A percentile compares a stretch with the other conserved stretches of the same genome.
Conservation (phyloP, 805 yeast species). For the Hanseniaspora guilliermondii region DNA sequence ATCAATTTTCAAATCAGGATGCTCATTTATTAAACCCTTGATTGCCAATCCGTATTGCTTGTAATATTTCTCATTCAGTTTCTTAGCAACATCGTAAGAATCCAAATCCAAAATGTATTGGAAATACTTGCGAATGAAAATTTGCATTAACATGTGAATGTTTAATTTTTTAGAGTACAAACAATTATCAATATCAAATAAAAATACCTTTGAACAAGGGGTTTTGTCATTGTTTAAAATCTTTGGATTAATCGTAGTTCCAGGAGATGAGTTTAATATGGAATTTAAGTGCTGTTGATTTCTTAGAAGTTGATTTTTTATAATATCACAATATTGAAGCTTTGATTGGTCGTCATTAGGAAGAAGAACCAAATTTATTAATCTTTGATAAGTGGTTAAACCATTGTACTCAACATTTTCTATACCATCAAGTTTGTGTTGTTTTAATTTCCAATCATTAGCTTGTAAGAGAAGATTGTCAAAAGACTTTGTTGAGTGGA, state of each 20-base stretch:
- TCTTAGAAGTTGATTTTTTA: constrained; percentile 21
- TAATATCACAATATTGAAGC: constrained; percentile 16
- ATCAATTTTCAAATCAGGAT: constrained; percentile 42
- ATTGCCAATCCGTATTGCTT: constrained; percentile 82
- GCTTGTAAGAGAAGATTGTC: constrained; percentile 1
- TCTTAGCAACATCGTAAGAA: constrained; percentile 56
- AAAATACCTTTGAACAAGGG: constrained; percentile 37
- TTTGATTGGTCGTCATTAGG: background rate
- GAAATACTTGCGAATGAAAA: constrained; percentile 70
- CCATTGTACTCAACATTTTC: constrained; percentile 7
- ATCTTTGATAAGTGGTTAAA: constrained; percentile 12
- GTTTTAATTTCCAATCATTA: constrained; percentile 10
- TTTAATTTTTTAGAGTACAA: constrained; percentile 60
- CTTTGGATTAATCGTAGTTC: constrained; percentile 24
- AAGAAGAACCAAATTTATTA: constrained; percentile 4
- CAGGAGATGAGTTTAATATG: constrained; percentile 28
- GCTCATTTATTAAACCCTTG: constrained; percentile 61
- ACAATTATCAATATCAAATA: constrained; percentile 91
- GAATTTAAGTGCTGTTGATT: constrained; percentile 27
- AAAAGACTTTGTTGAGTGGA: constrained; percentile 8
- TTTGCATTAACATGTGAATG: constrained; percentile 82
- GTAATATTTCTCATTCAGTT: constrained; percentile 63
- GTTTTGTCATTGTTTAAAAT: constrained; percentile 20
- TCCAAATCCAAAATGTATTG: constrained; percentile 46
- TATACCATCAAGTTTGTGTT: constrained; percentile 1